Conservation (phyloP, 352 stramenopile genomes). For the Phytophthora ramorum region DNA sequence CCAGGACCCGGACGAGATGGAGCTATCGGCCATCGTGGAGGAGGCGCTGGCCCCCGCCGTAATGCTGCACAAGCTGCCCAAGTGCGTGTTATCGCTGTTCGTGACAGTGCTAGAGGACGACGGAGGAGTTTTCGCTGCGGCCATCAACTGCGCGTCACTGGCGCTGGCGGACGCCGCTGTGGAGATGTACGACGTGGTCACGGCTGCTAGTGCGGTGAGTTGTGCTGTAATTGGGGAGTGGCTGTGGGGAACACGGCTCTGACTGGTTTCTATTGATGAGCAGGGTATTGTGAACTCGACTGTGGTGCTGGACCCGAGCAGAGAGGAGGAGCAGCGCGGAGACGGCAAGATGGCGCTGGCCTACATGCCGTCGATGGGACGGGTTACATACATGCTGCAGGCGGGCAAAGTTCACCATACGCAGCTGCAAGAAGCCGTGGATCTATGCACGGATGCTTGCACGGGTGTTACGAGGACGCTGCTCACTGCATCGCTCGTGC, state of each 20-base stretch:
- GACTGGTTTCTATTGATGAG: neutral
- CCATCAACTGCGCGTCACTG: constrained; percentile 89
- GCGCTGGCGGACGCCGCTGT: constrained; percentile 89
- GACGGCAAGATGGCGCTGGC: constrained; percentile 78
- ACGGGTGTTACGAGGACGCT: constrained; percentile 60
- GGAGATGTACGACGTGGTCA: constrained; percentile 94
- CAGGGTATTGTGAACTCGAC: constrained; percentile 58
- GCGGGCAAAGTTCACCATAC: constrained; percentile 78
- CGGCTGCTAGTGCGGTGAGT: constrained; percentile 70
- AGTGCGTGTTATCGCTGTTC: constrained; percentile 91
- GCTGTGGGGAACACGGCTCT: neutral
- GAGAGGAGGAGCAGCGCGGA: constrained; percentile 66
- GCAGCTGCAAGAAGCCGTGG: constrained; percentile 85
- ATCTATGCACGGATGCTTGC: constrained; percentile 89
- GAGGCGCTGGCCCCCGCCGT: constrained; percentile 84
- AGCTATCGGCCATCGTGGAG: constrained; percentile 76
- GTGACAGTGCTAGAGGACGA: constrained; percentile 89
- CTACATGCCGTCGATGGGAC: constrained; percentile 86
- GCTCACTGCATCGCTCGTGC: constrained; percentile 61
- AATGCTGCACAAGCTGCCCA: constrained; percentile 89
- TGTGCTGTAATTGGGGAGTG: neutral
- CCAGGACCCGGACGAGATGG: constrained; percentile 83
- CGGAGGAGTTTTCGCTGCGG: constrained; percentile 80
- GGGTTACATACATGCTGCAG: constrained; percentile 90
- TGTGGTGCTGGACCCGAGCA: constrained; percentile 79